Base-by-base conservation (phyloP, 257 asterid species). In the Scutellaria baicalensis region DNA sequence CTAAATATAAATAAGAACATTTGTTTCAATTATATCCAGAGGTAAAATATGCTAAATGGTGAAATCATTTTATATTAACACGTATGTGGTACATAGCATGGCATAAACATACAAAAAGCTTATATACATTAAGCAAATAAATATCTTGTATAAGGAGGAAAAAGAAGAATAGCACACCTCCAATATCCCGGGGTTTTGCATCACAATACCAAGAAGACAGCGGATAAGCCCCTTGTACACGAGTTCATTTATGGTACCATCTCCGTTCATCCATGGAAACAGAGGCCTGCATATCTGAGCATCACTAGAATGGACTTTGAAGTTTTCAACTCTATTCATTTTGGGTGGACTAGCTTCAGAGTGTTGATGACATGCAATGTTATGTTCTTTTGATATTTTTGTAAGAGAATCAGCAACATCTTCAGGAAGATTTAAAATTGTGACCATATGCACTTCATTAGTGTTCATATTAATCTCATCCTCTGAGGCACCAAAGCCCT, bases 101-200 rank as follows among this genome's bases (percentile, higher is more conserved):
- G 55, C 40, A n/a, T 38, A 33, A 55, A 23, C 23, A 61, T 18
- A 68, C 42, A 31, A 65, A 59, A 59, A 40, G 43, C 64, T 52
- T 23, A 42, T 69, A 12, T 18, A 10, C 13, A 11, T 14, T 33
- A 73, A 51, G 40, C 20, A 39, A 78, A 62, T 61, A 59, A 40
- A 44, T 62, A 14, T 11, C 50, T 9, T 27, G 39, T 31, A 38
- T 59, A 52, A 43, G 23, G 52, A 45, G 51, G 51, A 66, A 31
- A 47, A 47, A 27, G 20, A 57, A 45, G 54, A 52, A 70, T 52
- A 35, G 52, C 75, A 72, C 70, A 93, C 98, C 92, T 91, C 95
- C 45, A 87, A 69, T 70, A 89, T 91, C 79, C 95, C 99, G 13
- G 99, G 99, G 82, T 89, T 86, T 82, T 89, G 96, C 97, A 93